Evolutionary conservation across 1,284 basidiomycete genomes (phyloP), one percentile per base, ranked within the genome.

Genomic region (Meripilus lineatus): DNA sequence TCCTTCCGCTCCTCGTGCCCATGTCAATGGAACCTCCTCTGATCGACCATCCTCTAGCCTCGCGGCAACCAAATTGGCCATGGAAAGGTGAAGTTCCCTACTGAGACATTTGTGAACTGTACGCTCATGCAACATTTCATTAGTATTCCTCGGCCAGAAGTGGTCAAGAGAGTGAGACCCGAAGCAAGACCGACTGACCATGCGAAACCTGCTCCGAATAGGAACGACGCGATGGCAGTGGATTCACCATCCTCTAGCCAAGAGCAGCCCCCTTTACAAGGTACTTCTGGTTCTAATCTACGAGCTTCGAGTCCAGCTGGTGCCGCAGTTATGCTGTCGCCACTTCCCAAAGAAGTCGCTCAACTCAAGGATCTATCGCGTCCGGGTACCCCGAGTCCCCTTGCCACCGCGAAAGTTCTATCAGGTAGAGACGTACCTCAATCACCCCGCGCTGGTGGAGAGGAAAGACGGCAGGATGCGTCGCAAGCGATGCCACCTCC

Each of bases 61-160:
- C n/a, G 62, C 53, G 32, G 59, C 65, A 11, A 69, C 78, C 0
- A 84, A 81, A 56, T 54, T 77, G 39, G 74, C 78, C 2, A 75
- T 84, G 56, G 83, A 85, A 44, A 84, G 78, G 84, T 85, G 62
- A 34, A n/a, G 57, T 53, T n/a, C 20, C 47, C 10, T 23, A 5
- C 30, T 30, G 8, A 30, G 8, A 30, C 28, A 8, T 30, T 10
- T 30, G 28, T n/a, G 8, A 8, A n/a, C 8, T 30, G 28, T 30
- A 10, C 28, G n/a, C 8, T 30, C 28, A 10, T n/a, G n/a, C n/a
- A 32, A 21, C 13, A 36, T 10, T 8, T 35, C 20, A 46, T 15
- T 51, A 89, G 84, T 54, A 74, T 88, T 42, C 84, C 84, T 13
- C 68, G 84, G 38, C 86, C 86, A 14, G 82, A 86, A 57, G 83